Percentiles rank a stretch among this genome's conserved stretches.
phyloP scores from a whole-genome alignment of 352 stramenopile genomes.

The Globisporangium spinosum region DNA sequence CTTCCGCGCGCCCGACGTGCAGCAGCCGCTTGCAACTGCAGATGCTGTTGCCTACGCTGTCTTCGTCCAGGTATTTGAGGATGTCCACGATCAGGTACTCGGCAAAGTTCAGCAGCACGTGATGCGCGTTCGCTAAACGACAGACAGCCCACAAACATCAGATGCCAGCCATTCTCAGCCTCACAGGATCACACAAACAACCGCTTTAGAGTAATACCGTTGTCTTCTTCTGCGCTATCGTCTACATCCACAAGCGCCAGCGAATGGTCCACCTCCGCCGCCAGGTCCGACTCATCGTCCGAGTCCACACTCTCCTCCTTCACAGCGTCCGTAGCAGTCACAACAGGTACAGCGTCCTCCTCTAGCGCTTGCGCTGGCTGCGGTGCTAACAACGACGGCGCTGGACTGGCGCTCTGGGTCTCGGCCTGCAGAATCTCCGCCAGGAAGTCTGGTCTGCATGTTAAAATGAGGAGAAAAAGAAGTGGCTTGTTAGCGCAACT shows the following conservation, averaged over 20 bases:
- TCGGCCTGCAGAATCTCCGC: conserved; percentile 71
- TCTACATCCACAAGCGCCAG: conserved; percentile 13
- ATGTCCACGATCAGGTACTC: conserved; percentile 68
- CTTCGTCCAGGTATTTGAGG: conserved; percentile 70
- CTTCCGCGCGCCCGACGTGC: conserved; percentile 46
- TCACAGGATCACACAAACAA: not conserved
- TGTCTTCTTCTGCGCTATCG: conserved; percentile 7
- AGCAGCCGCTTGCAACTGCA: conserved; percentile 52
- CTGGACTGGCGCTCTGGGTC: conserved; percentile 9
- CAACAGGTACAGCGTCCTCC: not conserved
- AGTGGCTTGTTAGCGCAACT: not conserved
- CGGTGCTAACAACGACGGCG: no score
- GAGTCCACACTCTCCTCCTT: not conserved
- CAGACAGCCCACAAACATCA: conserved; percentile 14
- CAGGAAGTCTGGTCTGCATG: conserved; percentile 55
- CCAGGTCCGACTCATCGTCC: conserved; percentile 17
- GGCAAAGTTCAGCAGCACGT: conserved; percentile 60
- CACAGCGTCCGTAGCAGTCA: not conserved
- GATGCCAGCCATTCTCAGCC: not conserved
- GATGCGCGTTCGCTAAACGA: conserved; percentile 26
- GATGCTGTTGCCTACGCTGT: conserved; percentile 56
- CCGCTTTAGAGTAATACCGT: conserved; percentile 1
- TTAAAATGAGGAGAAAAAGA: not conserved
- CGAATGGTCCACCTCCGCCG: conserved; percentile 10
- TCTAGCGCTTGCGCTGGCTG: not conserved